These are phyloP conservation scores for Rhizopus stolonifer DNA, from an alignment of 371 early-diverging fungal genomes.

Conservation along the genomic window DNA sequence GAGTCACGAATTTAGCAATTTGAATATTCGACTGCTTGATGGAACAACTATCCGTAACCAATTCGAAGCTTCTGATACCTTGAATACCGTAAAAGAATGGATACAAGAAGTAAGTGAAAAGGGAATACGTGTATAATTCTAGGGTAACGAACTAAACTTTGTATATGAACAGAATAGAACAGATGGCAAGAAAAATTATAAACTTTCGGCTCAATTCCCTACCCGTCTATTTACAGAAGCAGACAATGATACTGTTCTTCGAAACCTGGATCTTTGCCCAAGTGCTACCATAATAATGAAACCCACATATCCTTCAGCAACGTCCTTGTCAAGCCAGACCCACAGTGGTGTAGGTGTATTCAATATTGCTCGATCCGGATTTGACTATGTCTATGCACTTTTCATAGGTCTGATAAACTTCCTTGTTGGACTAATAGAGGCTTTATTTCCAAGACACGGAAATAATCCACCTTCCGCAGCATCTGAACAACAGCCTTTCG, in stretches of 20 bases:
- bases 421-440: conserved; percentile 5
- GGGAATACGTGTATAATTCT: neutral
- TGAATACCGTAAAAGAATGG: conserved; percentile 37
- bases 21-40: conserved; percentile 47
- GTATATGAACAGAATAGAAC: conserved; percentile 28
- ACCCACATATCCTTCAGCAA: conserved; percentile 22
- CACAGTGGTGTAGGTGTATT: conserved; percentile 16
- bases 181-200: conserved; percentile 42
- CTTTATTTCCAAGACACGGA: conserved; percentile 28
- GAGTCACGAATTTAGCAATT: conserved; percentile 20
- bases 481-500: conserved; percentile 7
- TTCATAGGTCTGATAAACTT: conserved; percentile 24
- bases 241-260: conserved; percentile 43
- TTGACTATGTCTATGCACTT: conserved; percentile 27
- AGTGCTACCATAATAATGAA: conserved; percentile 62
- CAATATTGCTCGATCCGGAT: conserved; percentile 17
- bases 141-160: neutral
- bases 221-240: conserved; percentile 40
- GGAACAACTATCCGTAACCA: conserved; percentile 39
- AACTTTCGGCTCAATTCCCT: conserved; percentile 46
- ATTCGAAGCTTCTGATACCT: conserved; percentile 38
- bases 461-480: neutral
- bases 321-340: neutral
- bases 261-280: conserved; percentile 50
- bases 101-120: conserved; percentile 30